Evolutionary conservation across 192 early-diverging fungal species (phyloP), one percentile per base, ranked within the genome.

Genomic region (Coemansia guatemalensis): DNA sequence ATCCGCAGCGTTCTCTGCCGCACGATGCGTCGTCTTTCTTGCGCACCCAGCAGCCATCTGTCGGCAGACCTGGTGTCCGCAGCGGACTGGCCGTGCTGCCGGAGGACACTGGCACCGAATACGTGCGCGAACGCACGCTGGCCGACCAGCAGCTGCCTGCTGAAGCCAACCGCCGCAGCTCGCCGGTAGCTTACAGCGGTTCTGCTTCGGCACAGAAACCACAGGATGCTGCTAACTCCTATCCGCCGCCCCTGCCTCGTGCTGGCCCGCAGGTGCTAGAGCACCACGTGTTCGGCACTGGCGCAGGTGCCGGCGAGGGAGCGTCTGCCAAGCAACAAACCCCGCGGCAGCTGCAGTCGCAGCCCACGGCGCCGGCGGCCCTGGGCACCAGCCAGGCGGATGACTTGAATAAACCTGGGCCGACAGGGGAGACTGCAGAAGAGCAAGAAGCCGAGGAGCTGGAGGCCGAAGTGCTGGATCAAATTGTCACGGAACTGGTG

Each of bases 401-500:
- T 18, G 33, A 39, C 30, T 32, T 32, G 30, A 8, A 8, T 3
- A 32, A 32, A 8, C 8, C 55, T 11, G 23, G 23, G 48, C 25
- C 48, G 25, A 20, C 26, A 25, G 56, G 26, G n/a, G 56, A 58
- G 6, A n/a, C 30, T 5, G 71, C 69, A 12, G 21, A 39, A 1
- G 68, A 67, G 8, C 25, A 58, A 11, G 62, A 39, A 11, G 35
- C 35, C 35, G 35, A 39, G 4, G 35, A 39, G 35, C 35, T 67
- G 0, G 75, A 68, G 53, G 66, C 69, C 47, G 71, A 73, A 24
- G 62, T 81, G 0, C 27, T 75, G 2, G 69, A 81, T 52, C 78
- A 81, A 26, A 55, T 85, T 9, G 87, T 95, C 1, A 90, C 92
- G 0, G 92, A 94, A 71, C 84, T 89, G 58, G 70, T 95, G 41